Conservation (phyloP, 805 yeast species). For the Dipodascus albidus region DNA sequence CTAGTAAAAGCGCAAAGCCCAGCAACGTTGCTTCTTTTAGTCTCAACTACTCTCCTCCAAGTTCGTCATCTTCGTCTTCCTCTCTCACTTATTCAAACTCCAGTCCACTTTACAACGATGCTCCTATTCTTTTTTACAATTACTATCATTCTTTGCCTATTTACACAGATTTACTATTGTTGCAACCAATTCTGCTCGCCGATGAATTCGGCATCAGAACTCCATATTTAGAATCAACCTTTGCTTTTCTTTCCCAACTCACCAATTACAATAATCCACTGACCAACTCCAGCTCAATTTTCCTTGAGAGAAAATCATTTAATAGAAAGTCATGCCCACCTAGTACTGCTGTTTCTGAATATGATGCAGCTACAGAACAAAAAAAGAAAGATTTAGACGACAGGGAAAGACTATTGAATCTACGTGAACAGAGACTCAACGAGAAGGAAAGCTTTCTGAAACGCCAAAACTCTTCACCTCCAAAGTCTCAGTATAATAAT, state of each 20-base stretch:
- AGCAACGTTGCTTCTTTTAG: not conserved
- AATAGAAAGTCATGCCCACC: not conserved
- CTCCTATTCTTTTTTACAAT: slow-evolving; percentile 56
- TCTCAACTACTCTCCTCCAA: not conserved
- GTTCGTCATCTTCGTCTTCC: not conserved
- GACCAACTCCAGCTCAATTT: not conserved
- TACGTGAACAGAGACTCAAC: not conserved
- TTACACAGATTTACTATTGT: slow-evolving; percentile 61
- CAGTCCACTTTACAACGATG: slow-evolving; percentile 26
- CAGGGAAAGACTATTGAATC: not conserved
- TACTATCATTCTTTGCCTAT: slow-evolving; percentile 46
- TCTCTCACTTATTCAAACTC: not conserved
- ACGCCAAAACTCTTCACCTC: not conserved
- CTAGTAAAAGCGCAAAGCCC: not conserved
- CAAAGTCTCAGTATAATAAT: not conserved
- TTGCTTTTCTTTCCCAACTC: slow-evolving; percentile 39
- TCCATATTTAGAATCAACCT: slow-evolving; percentile 81
- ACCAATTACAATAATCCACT: slow-evolving; percentile 7
- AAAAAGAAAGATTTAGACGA: not conserved
- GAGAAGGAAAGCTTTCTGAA: not conserved
- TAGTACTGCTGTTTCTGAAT: not conserved
- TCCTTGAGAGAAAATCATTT: not conserved
- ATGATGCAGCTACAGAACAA: not conserved
- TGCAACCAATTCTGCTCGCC: slow-evolving; percentile 83
- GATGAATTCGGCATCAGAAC: slow-evolving; percentile 80